phyloP scores from a whole-genome alignment of 139 green algal genomes.

The Chlamydomonas sp. region DNA sequence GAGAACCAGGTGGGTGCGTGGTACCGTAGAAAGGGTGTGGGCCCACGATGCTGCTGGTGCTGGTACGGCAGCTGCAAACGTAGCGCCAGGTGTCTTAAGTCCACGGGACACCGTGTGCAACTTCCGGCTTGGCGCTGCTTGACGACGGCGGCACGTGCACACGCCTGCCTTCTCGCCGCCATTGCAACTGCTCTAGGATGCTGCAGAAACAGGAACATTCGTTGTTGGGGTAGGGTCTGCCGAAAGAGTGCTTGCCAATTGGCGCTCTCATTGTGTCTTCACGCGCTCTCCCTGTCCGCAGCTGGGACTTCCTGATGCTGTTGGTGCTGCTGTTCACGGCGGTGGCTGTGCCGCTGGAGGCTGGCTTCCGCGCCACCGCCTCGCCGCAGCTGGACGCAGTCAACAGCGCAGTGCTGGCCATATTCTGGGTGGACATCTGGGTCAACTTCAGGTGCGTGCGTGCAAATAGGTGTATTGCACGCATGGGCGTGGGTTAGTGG shows the following conservation, averaged over 20 bases:
- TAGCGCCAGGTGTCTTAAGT: no score
- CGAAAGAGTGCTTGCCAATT: no score
- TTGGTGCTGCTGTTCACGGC: constrained; percentile 9
- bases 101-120: no score
- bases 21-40: no score
- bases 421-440: constrained; percentile 30
- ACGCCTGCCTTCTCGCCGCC: no score
- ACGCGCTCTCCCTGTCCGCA: background rate
- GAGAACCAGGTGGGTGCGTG: background rate
- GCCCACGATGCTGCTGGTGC: background rate
- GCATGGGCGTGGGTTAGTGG: background rate
- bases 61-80: background rate
- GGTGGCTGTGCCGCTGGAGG: constrained; percentile 20
- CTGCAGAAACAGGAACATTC: no score
- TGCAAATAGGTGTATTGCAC: background rate
- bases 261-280: no score
- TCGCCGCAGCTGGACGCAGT: background rate
- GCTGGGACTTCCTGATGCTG: constrained; percentile 26
- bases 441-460: constrained; percentile 17
- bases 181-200: no score
- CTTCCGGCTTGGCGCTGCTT: no score
- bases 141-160: no score
- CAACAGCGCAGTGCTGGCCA: background rate
- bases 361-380: background rate
- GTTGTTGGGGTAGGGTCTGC: no score